A percentile compares a stretch with the other conserved stretches of the same genome.
phyloP scores from a whole-genome alignment of 208 protist species.

The Naegleria gruberi region DNA sequence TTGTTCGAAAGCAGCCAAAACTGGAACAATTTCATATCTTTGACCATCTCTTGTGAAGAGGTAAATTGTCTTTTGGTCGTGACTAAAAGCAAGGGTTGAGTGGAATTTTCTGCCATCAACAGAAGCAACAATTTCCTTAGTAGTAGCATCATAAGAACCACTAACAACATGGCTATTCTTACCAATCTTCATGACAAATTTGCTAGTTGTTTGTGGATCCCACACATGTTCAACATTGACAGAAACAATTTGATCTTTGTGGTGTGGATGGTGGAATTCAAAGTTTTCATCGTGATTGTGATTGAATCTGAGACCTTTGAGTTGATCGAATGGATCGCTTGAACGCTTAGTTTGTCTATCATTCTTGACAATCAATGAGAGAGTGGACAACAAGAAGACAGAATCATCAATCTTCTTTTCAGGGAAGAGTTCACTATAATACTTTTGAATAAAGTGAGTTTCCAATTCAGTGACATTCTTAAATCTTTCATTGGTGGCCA shows the following conservation, averaged over 20 bases:
- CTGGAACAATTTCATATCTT: neutral
- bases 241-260: constrained; percentile 15
- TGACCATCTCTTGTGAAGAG: neutral
- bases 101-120: neutral
- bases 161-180: neutral
- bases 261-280: constrained; percentile 12
- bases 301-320: constrained; percentile 28
- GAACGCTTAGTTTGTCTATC: neutral
- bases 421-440: constrained; percentile 24
- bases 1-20: neutral
- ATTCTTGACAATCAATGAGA: neutral
- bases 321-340: neutral
- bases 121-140: neutral
- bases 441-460: constrained; percentile 65
- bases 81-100: neutral
- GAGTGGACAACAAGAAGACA: neutral
- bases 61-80: neutral
- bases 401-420: neutral
- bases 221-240: neutral
- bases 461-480: constrained; percentile 49
- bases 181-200: neutral
- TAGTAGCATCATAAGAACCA: neutral
- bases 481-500: constrained; percentile 58
- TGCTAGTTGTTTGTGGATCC: neutral
- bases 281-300: neutral